A percentile compares a stretch with the other conserved stretches of the same genome.
These are phyloP conservation scores for Tricholoma furcatifolium DNA, from an alignment of 768 basidiomycete species.

Conservation along the genomic window DNA sequence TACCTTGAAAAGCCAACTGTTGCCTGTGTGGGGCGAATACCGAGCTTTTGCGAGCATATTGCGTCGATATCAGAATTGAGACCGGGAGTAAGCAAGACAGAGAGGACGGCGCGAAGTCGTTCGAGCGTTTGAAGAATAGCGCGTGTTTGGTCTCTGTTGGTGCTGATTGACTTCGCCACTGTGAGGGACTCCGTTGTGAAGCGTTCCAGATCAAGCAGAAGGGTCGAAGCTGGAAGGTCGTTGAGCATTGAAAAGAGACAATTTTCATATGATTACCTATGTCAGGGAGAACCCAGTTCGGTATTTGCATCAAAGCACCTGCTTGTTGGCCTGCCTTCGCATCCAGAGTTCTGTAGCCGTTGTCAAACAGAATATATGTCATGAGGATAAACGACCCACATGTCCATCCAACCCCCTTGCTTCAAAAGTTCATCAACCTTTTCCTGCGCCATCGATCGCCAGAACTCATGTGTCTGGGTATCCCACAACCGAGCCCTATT, in stretches of 20 bases:
- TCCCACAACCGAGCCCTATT: conserved; percentile 88
- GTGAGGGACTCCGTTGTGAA: conserved; percentile 49
- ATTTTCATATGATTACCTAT: neutral
- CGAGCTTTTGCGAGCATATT: conserved; percentile 60
- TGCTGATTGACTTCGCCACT: conserved; percentile 52
- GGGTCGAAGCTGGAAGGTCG: conserved; percentile 40
- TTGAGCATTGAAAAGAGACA: neutral
- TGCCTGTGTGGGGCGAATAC: conserved; percentile 35
- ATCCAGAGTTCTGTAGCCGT: conserved; percentile 17
- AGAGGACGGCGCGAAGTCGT: conserved; percentile 59
- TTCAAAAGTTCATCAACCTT: conserved; percentile 75
- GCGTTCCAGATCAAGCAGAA: conserved; percentile 49
- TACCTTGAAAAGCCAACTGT: conserved; percentile 53
- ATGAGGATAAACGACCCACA: conserved; percentile 43
- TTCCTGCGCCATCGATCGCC: conserved; percentile 74
- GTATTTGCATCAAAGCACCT: neutral
- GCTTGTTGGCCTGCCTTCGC: conserved; percentile 4
- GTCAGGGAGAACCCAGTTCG: too few species aligned
- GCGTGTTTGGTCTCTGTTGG: conserved; percentile 39
- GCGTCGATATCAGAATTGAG: conserved; percentile 69
- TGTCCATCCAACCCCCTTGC: conserved; percentile 71
- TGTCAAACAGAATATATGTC: neutral
- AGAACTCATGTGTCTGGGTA: conserved; percentile 74
- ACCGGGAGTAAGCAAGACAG: conserved; percentile 65
- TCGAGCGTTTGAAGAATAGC: conserved; percentile 46